These are phyloP conservation scores for Brachypodium distachyon DNA, from an alignment of 202 grass and related monocot species.

Conservation along the genomic window DNA sequence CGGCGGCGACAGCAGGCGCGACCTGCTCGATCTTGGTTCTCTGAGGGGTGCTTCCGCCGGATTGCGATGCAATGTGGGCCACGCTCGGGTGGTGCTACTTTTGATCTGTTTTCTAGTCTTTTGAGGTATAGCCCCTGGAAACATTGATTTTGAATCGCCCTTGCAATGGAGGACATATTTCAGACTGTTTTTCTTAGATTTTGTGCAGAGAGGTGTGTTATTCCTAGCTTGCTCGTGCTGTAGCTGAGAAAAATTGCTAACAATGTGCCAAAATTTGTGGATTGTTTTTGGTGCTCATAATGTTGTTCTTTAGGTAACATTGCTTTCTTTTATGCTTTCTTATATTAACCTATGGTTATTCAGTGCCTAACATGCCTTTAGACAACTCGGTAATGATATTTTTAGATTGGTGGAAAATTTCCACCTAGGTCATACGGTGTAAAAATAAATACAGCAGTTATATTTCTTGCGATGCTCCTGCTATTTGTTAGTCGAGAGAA, in stretches of 20 bases:
- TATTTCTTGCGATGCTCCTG: background rate
- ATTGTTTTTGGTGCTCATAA: background rate
- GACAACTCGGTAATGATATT: background rate
- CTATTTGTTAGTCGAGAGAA: background rate
- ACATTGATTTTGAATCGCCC: background rate
- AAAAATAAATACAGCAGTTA: background rate
- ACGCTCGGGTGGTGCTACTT: background rate
- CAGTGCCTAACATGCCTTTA: too few relatives aligned
- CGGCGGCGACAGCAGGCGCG: background rate
- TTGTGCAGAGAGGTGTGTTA: background rate
- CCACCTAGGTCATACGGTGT: background rate
- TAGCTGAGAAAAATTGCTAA: background rate
- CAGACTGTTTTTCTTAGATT: background rate
- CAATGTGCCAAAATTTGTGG: background rate
- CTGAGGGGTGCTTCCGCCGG: background rate
- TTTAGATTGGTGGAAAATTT: background rate
- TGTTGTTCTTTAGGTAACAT: background rate
- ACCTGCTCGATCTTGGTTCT: slow-evolving; percentile 9
- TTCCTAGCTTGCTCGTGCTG: background rate
- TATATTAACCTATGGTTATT: background rate
- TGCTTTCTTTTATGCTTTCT: slow-evolving; percentile 7
- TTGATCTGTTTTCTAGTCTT: background rate
- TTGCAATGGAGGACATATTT: background rate
- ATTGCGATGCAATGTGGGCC: background rate
- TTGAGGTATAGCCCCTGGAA: background rate